A percentile compares a stretch with the other conserved stretches of the same genome.
Evolutionary conservation across 139 green algal species (phyloP).

Genomic region (Chlorella sp.): DNA sequence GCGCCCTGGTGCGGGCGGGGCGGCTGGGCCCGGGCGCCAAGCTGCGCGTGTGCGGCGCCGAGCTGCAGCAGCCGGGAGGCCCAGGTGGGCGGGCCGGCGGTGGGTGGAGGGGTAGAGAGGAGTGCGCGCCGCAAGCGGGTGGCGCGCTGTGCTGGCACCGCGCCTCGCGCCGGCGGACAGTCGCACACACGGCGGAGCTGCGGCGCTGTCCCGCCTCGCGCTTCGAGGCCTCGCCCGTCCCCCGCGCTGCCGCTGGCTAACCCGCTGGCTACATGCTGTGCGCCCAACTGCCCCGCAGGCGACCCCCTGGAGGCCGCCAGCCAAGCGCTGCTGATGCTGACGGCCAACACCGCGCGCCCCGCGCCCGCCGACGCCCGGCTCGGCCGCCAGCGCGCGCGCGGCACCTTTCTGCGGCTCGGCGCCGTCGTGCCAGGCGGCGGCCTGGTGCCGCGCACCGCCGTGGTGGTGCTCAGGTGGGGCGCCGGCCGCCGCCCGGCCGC

Average conservation of each 20-base stretch:
- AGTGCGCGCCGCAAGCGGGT: too few species aligned
- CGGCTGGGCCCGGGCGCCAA: slow-evolving; percentile 24
- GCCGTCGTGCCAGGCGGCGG: slow-evolving; percentile 25
- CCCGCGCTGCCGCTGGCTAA: too few species aligned
- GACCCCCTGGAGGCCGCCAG: slow-evolving; percentile 30
- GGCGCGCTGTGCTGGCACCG: too few species aligned
- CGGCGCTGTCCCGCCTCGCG: too few species aligned
- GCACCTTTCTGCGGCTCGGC: slow-evolving; percentile 31
- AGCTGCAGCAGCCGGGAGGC: slow-evolving; percentile 22
- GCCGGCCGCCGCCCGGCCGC: background rate
- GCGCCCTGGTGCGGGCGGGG: slow-evolving; percentile 24
- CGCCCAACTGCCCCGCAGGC: too few species aligned
- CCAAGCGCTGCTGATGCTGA: slow-evolving; percentile 6
- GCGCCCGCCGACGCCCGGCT: slow-evolving; percentile 18
- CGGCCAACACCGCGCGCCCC: slow-evolving; percentile 12
- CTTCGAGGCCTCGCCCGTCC: too few species aligned
- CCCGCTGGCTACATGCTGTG: too few species aligned
- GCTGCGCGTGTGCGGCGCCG: slow-evolving; percentile 31
- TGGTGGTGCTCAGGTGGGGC: slow-evolving; percentile 39
- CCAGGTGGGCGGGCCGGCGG: too few species aligned
- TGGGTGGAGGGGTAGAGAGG: too few species aligned
- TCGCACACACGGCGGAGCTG: too few species aligned
- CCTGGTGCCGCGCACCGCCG: slow-evolving; percentile 37
- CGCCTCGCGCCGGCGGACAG: too few species aligned
- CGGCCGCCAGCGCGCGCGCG: slow-evolving; percentile 19